Evolutionary conservation across 306 rosid genomes (phyloP), one percentile per base, ranked within the genome.

Genomic region (Dicorynia guianensis): DNA sequence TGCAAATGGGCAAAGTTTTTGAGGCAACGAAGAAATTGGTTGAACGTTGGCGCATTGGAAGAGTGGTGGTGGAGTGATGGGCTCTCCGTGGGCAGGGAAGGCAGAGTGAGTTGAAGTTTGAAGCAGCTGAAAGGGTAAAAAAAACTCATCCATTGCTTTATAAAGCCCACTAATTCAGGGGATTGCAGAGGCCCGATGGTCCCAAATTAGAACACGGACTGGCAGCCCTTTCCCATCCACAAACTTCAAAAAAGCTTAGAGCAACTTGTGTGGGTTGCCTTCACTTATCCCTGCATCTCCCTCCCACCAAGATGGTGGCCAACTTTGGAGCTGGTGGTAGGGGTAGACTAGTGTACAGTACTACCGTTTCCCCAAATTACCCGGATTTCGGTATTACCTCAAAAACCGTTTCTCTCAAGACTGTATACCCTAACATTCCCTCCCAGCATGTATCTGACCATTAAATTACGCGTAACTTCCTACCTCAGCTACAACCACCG

Each of bases 391-490:
- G 48, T 36, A 11, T 68, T 67, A 33, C 73, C 36, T 47, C 75
- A 38, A 67, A 58, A 46, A 54, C 47, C 11, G 54, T 30, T 61
- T 40, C 67, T 55, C 33, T 17, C 63, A 0, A 11, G n/a, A n/a
- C 36, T 58, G 15, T 35, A 17, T 50, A 15, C 72, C 54, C 66
- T 7, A 60, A 36, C 40, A 44, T 34, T 47, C 58, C 38, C 42
- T 11, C 7, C 75, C 46, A 69, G 15, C 52, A 91, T 96, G 97
- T 87, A 90, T 86, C 83, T 90, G 1, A 75, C 87, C 61, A 71
- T 86, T 79, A 96, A 87, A 76, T 55, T 85, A 7, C 89, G 85
- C 78, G 49, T 81, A 61, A n/a, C 79, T 82, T 63, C 82, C 39
- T 63, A 72, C n/a, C 66, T 65, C 25, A 68, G 33, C 71, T 78